Percentiles rank a stretch among this genome's conserved stretches.
phyloP scores from a whole-genome alignment of 2,329 filamentous ascomycete species.

The Neofusicoccum kwambonambiense region DNA sequence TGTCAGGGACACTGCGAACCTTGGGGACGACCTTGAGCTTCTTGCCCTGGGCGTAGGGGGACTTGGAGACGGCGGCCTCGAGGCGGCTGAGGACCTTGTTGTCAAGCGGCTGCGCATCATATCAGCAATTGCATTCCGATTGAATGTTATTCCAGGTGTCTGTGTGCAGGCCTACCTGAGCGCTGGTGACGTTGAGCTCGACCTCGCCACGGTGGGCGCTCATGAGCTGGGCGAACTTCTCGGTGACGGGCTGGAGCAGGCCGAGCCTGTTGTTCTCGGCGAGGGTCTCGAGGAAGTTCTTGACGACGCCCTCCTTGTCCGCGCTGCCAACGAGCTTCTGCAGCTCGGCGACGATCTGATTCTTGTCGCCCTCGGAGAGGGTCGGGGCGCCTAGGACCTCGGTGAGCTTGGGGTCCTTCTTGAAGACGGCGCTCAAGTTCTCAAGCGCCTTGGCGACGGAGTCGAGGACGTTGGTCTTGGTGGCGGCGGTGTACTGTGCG shows the following conservation, averaged over 20 bases:
- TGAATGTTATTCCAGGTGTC: neutral
- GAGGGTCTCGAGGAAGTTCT: conserved; percentile 88
- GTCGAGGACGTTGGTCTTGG: conserved; percentile 84
- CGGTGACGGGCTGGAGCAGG: conserved; percentile 74
- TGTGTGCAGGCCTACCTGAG: conserved; percentile 62
- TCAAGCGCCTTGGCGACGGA: conserved; percentile 76
- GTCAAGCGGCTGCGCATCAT: conserved; percentile 70
- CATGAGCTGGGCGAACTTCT: conserved; percentile 87
- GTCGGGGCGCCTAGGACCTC: conserved; percentile 77
- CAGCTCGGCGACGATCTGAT: conserved; percentile 80
- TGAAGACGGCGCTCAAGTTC: conserved; percentile 68
- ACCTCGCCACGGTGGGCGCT: conserved; percentile 88
- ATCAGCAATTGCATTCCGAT: neutral
- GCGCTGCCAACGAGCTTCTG: conserved; percentile 72
- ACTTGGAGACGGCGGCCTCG: conserved; percentile 86
- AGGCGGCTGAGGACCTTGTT: conserved; percentile 80
- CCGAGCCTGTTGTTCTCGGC: conserved; percentile 96
- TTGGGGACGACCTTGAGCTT: conserved; percentile 97
- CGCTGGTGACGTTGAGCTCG: conserved; percentile 87
- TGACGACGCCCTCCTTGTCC: conserved; percentile 75
- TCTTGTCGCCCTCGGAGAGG: conserved; percentile 76
- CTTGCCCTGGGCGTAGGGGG: conserved; percentile 85
- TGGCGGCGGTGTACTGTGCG: conserved; percentile 86
- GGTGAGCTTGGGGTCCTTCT: conserved; percentile 79
- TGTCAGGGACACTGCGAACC: conserved; percentile 43